phyloP scores from a whole-genome alignment of 2,329 filamentous ascomycete species.

The Malbranchea zuffiana region DNA sequence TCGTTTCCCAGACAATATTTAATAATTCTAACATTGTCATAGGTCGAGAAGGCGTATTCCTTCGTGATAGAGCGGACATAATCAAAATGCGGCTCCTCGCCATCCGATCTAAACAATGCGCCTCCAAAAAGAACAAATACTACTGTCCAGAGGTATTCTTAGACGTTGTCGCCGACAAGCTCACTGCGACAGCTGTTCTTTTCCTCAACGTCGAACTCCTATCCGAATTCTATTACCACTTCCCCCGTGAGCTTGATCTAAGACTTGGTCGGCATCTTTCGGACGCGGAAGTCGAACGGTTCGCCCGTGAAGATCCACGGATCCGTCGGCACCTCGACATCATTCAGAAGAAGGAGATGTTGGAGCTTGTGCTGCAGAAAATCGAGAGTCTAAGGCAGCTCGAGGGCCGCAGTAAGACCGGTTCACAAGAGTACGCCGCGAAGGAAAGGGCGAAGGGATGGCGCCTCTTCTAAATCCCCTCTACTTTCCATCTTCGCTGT shows the following conservation, averaged over 20 bases:
- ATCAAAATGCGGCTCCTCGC: slow-evolving; percentile 83
- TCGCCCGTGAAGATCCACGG: slow-evolving; percentile 87
- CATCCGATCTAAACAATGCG: slow-evolving; percentile 82
- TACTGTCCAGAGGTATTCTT: slow-evolving; percentile 95
- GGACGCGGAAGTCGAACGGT: slow-evolving; percentile 71
- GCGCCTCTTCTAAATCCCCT: slow-evolving; percentile 33
- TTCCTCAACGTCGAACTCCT: slow-evolving; percentile 96
- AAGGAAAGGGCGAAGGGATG: slow-evolving; percentile 32
- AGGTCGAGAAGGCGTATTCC: slow-evolving; percentile 89
- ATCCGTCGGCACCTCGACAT: slow-evolving; percentile 82
- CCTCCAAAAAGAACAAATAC: slow-evolving; percentile 77
- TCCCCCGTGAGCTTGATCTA: slow-evolving; percentile 81
- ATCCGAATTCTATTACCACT: slow-evolving; percentile 96
- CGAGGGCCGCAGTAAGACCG: slow-evolving; percentile 59
- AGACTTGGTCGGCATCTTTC: slow-evolving; percentile 72
- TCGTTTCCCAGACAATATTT: slow-evolving; percentile 22
- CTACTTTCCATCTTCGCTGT: background rate
- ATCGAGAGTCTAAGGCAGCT: slow-evolving; percentile 84
- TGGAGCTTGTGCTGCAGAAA: slow-evolving; percentile 88
- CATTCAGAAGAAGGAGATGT: slow-evolving; percentile 78
- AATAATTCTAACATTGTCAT: slow-evolving; percentile 15
- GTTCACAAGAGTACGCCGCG: slow-evolving; percentile 28
- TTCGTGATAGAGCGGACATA: slow-evolving; percentile 80
- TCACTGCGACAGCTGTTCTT: slow-evolving; percentile 86
- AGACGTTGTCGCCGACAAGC: slow-evolving; percentile 90